Conservation (phyloP, 768 basidiomycete species). For the Tremella fuciformis region DNA sequence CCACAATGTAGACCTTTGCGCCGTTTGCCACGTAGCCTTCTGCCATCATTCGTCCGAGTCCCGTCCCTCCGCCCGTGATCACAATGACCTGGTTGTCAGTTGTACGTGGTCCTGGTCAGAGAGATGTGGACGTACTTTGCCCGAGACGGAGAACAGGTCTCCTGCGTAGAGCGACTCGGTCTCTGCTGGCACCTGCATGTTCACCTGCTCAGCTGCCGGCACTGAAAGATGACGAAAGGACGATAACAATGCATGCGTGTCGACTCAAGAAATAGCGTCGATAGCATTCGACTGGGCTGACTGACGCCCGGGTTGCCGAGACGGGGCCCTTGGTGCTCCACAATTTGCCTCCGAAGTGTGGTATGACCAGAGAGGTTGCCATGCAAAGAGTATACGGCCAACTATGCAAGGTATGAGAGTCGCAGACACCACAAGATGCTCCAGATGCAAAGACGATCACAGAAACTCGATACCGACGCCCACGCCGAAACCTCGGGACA, state of each 20-base stretch:
- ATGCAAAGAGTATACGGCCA: no score
- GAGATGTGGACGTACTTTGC: conserved; percentile 9
- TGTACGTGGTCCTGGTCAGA: not conserved
- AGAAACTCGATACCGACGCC: conserved; percentile 51
- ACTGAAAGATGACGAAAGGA: not conserved
- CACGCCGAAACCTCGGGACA: conserved; percentile 47
- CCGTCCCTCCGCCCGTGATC: conserved; percentile 44
- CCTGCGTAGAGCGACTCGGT: conserved; percentile 9
- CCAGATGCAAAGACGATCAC: conserved; percentile 10
- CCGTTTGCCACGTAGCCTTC: conserved; percentile 45
- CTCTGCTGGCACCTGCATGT: not conserved
- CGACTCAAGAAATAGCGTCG: not conserved
- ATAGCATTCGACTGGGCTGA: not conserved
- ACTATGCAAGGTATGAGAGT: not conserved
- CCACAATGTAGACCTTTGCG: conserved; percentile 47
- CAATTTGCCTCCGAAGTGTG: not conserved
- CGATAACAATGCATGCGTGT: conserved; percentile 1
- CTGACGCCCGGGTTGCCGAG: not conserved
- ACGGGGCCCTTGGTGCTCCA: not conserved
- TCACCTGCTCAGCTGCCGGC: not conserved
- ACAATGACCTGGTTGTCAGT: conserved; percentile 25
- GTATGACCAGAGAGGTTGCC: not conserved
- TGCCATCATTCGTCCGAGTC: conserved; percentile 52
- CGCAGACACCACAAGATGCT: not conserved
- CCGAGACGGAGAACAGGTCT: conserved; percentile 19